Conservation (phyloP, 768 basidiomycete genomes). For the Pulveroboletus ravenelii region DNA sequence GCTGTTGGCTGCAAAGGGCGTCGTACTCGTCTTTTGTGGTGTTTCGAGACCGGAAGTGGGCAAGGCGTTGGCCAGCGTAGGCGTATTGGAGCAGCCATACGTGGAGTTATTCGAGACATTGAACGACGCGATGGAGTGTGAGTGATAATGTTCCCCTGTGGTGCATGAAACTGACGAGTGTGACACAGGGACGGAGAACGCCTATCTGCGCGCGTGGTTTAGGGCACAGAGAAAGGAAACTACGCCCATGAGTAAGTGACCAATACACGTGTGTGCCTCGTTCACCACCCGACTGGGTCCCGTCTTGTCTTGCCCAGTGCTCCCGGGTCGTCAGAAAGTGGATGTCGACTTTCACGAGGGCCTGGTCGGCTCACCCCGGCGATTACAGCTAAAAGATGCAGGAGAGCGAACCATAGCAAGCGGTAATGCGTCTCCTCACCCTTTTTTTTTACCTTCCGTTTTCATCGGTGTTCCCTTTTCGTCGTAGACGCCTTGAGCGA, state of each 20-base stretch:
- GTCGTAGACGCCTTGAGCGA: constrained; percentile 28
- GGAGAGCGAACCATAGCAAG: constrained; percentile 66
- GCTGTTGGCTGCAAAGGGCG: constrained; percentile 65
- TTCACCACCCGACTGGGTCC: not conserved
- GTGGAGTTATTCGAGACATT: constrained; percentile 81
- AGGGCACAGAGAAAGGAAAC: constrained; percentile 57
- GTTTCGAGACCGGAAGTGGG: constrained; percentile 61
- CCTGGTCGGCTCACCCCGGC: constrained; percentile 57
- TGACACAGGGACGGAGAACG: constrained; percentile 83
- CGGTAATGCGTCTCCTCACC: constrained; percentile 34
- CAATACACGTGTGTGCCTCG: not conserved
- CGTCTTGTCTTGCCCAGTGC: constrained; percentile 29
- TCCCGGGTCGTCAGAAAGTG: constrained; percentile 55
- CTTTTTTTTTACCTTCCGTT: not conserved
- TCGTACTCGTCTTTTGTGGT: constrained; percentile 88
- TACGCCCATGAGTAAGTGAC: constrained; percentile 39
- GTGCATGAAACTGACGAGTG: constrained; percentile 7
- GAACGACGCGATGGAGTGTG: constrained; percentile 92
- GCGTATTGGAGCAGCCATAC: constrained; percentile 66
- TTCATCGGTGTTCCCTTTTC: not conserved
- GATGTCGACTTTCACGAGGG: constrained; percentile 42
- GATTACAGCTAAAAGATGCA: constrained; percentile 62
- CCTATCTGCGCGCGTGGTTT: constrained; percentile 80
- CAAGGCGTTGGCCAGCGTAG: constrained; percentile 71
- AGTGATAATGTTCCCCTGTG: constrained; percentile 28